Conservation (phyloP, 106 monocot genomes). For the Acorus calamus region DNA sequence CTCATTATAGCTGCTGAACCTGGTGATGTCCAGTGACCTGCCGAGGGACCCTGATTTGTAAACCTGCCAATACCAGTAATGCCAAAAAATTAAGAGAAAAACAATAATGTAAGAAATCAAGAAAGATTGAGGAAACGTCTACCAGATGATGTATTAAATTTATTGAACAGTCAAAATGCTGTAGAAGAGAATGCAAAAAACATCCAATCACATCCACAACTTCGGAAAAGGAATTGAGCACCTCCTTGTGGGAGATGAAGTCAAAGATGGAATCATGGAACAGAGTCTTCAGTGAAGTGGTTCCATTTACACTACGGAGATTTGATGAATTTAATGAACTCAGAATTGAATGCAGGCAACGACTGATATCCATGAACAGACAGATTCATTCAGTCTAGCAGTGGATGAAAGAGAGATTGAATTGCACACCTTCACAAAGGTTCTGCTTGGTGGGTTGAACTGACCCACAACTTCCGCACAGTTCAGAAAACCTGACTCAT, state of each 20-base stretch:
- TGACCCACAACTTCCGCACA: constrained; percentile 27
- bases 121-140: no score
- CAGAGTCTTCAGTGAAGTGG: not conserved
- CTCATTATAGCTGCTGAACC: constrained; percentile 51
- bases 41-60: constrained; percentile 55
- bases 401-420: not conserved
- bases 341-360: not conserved
- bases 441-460: constrained; percentile 18
- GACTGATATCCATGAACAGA: not conserved
- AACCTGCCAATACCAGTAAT: constrained; percentile 18
- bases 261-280: no score
- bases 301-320: not conserved
- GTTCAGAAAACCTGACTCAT: constrained; percentile 32
- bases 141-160: no score
- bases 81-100: not conserved
- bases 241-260: no score
- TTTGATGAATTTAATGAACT: no score
- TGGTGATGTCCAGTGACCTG: constrained; percentile 51
- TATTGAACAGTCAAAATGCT: no score
- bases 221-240: no score
- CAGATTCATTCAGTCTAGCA: no score
- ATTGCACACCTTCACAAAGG: constrained; percentile 52
- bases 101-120: not conserved
- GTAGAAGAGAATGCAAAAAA: no score
- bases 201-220: no score